These are phyloP conservation scores for Fusarium brachygibbosum DNA, from an alignment of 2,329 filamentous ascomycete genomes.

Conservation along the genomic window DNA sequence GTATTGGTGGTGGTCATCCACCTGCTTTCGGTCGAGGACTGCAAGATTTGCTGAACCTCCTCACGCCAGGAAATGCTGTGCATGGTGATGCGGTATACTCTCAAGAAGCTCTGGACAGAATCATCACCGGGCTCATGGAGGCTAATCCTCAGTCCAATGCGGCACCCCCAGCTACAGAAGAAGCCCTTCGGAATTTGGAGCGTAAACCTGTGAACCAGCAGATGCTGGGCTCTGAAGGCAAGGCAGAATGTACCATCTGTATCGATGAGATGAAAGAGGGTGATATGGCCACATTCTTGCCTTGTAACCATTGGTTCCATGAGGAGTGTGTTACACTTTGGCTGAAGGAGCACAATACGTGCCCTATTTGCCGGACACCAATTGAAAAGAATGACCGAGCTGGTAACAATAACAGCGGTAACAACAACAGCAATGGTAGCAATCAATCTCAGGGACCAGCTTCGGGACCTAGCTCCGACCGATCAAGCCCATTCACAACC, in stretches of 20 bases:
- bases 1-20: constrained; percentile 28
- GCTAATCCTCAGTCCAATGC: constrained; percentile 81
- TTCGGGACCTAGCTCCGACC: constrained; percentile 26
- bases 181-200: constrained; percentile 79
- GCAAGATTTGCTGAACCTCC: constrained; percentile 67
- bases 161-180: constrained; percentile 82
- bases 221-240: constrained; percentile 75
- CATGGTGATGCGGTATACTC: constrained; percentile 89
- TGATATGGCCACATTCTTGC: constrained; percentile 81
- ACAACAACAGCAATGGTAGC: constrained; percentile 20
- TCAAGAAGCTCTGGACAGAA: constrained; percentile 89
- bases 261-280: constrained; percentile 85
- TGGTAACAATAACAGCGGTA: constrained; percentile 32
- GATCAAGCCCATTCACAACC: constrained; percentile 23
- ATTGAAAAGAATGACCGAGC: constrained; percentile 59
- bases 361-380: constrained; percentile 80
- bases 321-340: constrained; percentile 84
- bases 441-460: constrained; percentile 28
- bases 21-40: constrained; percentile 55
- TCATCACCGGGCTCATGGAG: constrained; percentile 91
- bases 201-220: constrained; percentile 77
- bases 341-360: constrained; percentile 92
- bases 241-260: constrained; percentile 93
- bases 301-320: constrained; percentile 96
- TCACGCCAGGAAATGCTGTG: constrained; percentile 65